phyloP scores from a whole-genome alignment of 768 basidiomycete species.

The Boletus eberwhitei region DNA sequence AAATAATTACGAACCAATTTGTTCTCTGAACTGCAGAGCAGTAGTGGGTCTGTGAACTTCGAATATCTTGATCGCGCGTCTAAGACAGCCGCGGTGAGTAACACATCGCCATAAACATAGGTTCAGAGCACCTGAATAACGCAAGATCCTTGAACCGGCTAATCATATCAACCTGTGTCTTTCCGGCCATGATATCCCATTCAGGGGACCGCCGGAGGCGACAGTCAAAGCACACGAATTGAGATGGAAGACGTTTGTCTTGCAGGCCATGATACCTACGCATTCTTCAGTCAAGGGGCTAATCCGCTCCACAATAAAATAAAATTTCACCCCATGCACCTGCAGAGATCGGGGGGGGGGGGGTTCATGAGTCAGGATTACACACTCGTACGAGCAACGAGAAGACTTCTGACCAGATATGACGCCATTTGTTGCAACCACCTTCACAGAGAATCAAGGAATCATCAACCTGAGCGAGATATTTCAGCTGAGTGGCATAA shows the following conservation, averaged over 20 bases:
- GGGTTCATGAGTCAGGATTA: not conserved
- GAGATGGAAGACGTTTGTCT: slow-evolving; percentile 55
- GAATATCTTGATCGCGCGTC: slow-evolving; percentile 68
- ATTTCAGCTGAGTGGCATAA: not conserved
- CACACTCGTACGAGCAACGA: not conserved
- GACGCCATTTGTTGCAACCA: slow-evolving; percentile 71
- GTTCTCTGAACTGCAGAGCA: slow-evolving; percentile 52
- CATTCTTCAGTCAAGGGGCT: not conserved
- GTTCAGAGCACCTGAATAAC: slow-evolving; percentile 54
- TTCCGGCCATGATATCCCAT: slow-evolving; percentile 66
- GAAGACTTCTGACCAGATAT: slow-evolving; percentile 56
- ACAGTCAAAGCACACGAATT: slow-evolving; percentile 76
- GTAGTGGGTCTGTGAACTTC: slow-evolving; percentile 47
- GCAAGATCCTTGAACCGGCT: slow-evolving; percentile 67
- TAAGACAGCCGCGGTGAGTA: slow-evolving; percentile 23
- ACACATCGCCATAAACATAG: not conserved
- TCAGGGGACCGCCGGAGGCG: slow-evolving; percentile 61
- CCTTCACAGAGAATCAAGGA: slow-evolving; percentile 63
- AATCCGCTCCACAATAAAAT: not conserved
- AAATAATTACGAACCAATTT: slow-evolving; percentile 47
- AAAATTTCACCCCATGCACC: slow-evolving; percentile 39
- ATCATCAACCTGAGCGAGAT: slow-evolving; percentile 48
- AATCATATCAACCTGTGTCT: slow-evolving; percentile 53
- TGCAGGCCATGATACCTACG: slow-evolving; percentile 58
- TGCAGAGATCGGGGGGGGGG: not conserved